Percentiles rank a stretch among this genome's conserved stretches.
phyloP scores from a whole-genome alignment of 2,329 filamentous ascomycete genomes.

The Madurella mycetomatis region DNA sequence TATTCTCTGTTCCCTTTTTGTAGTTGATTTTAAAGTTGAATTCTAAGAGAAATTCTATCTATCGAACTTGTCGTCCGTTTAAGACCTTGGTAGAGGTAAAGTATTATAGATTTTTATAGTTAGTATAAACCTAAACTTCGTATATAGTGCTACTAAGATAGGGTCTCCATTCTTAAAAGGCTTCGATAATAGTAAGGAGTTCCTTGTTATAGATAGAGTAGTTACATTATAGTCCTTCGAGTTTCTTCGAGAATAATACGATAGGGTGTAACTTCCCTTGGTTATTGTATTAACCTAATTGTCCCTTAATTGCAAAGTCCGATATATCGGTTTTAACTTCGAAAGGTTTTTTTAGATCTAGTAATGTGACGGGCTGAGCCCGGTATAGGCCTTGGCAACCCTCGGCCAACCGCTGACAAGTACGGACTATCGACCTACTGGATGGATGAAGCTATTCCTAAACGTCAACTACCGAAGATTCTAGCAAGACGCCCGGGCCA shows the following conservation, averaged over 20 bases:
- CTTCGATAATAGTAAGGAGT: slow-evolving; percentile 24
- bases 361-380: no score
- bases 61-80: slow-evolving; percentile 27
- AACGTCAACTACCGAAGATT: no score
- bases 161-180: slow-evolving; percentile 25
- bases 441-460: no score
- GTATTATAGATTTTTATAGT: slow-evolving; percentile 28
- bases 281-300: no score
- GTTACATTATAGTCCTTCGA: slow-evolving; percentile 21
- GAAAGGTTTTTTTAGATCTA: slow-evolving; percentile 14
- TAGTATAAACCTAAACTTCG: slow-evolving; percentile 4
- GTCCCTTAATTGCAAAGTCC: slow-evolving; percentile 14
- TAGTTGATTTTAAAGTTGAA: slow-evolving; percentile 29
- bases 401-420: no score
- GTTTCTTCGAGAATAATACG: slow-evolving; percentile 18
- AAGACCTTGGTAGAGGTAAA: slow-evolving; percentile 28
- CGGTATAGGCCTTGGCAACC: no score
- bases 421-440: no score
- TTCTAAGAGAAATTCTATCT: slow-evolving; percentile 22
- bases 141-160: slow-evolving; percentile 1
- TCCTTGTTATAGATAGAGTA: slow-evolving; percentile 29
- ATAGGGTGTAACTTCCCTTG: slow-evolving; percentile 13
- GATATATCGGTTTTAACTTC: slow-evolving; percentile 24
- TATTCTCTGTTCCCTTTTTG: slow-evolving; percentile 17
- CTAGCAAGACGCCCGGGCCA: no score